Evolutionary conservation across 2,329 filamentous ascomycete species (phyloP).

Genomic region (Cytospora paraplurivora): DNA sequence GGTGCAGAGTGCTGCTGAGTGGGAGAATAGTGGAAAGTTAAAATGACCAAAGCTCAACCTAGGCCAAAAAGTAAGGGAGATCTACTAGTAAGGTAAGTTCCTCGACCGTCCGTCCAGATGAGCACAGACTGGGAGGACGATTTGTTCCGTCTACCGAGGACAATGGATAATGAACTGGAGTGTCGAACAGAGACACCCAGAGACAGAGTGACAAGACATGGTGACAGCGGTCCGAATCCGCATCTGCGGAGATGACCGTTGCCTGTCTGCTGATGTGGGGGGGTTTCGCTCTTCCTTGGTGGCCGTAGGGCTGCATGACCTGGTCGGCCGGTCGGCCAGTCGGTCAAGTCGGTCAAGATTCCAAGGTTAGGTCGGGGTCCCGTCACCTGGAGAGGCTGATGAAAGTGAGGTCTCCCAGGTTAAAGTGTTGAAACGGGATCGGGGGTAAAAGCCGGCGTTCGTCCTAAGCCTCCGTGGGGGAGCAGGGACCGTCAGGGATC

Average conservation of each 20-base stretch:
- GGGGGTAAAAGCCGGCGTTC: not conserved
- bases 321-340: not conserved
- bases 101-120: too few species aligned
- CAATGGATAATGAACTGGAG: too few species aligned
- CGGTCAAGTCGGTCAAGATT: not conserved
- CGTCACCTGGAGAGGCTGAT: not conserved
- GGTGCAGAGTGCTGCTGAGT: too few species aligned
- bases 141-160: too few species aligned
- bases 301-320: not conserved
- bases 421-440: not conserved
- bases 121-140: too few species aligned
- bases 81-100: too few species aligned
- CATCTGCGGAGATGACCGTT: constrained; percentile 1
- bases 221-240: not conserved
- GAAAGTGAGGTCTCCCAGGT: not conserved
- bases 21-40: too few species aligned
- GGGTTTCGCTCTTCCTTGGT: not conserved
- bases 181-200: not conserved
- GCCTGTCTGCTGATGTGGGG: not conserved
- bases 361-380: not conserved
- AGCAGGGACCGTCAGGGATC: not conserved
- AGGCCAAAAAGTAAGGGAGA: too few species aligned
- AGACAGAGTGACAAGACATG: not conserved
- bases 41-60: too few species aligned
- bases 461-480: not conserved